Evolutionary conservation across 257 asterid species (phyloP), one percentile per base, ranked within the genome.

Genomic region (Plantago major): DNA sequence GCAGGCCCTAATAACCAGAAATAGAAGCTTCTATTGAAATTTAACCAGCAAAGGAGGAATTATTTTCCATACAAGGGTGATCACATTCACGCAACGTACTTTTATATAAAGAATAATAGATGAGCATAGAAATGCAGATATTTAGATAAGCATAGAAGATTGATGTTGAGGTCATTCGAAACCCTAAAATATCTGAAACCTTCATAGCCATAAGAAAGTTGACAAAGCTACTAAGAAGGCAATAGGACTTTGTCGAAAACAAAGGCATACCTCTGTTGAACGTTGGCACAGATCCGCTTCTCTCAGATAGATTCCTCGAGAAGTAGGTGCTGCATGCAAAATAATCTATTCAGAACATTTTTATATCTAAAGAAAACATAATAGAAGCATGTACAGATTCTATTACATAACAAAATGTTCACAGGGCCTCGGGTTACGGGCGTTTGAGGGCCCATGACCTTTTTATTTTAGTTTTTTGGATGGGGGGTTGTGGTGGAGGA

Each of bases 241-340:
- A 65, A 45, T 59, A 66, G 62, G 55, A 47, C 69, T 60, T 68
- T 17, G 38, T 33, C 56, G 38, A 54, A 17, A 58, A 65, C 22
- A 58, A 43, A 42, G 67, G 63, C 73, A 70, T 78, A 87, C 99
- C 90, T 92, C 99, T 12, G 95, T 84, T 48, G 89, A 84, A 51
- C 73, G 83, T 56, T 73, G 79, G 77, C 95, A 89, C 64, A 40
- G 81, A 73, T 68, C 81, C 71, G 86, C 77, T 82, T 89, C 97
- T 75, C 99, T 82, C 14, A 92, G 91, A 77, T 92, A 89, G 78
- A 92, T 82, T 64, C 99, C 99, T 67, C 99, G 84, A 46, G 88
- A 81, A 37, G 81, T 74, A 64, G 95, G 94, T 60, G 79, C 99
- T 92, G 86, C 79, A 78, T 47, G 70, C 53, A 62, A 67, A 74